phyloP scores from a whole-genome alignment of 345 rosid species.

The Xanthoceras sorbifolium region DNA sequence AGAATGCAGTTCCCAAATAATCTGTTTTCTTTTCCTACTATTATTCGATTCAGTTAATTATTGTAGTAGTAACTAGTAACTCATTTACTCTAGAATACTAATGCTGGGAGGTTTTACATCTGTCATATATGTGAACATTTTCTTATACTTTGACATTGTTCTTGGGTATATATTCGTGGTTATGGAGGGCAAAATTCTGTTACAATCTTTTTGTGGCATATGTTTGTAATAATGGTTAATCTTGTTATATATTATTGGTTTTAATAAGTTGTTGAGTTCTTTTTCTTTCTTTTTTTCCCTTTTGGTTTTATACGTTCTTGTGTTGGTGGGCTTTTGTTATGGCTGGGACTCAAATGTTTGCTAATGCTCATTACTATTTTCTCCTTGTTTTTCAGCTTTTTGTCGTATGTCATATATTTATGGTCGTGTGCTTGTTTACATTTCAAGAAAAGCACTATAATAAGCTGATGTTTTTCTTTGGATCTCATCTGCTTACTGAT shows the following conservation, averaged over 20 bases:
- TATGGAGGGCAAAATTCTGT: not conserved
- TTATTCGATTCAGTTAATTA: not conserved
- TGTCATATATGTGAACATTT: not conserved
- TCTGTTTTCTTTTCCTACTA: not conserved
- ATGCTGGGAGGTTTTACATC: too few species aligned
- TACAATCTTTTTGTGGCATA: not conserved
- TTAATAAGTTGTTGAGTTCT: too few species aligned
- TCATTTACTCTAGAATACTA: not conserved
- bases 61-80: not conserved
- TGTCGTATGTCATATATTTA: not conserved
- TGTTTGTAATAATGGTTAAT: not conserved
- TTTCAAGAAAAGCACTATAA: not conserved
- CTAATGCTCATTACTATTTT: not conserved
- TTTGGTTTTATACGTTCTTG: not conserved
- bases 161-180: not conserved
- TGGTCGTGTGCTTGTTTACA: not conserved
- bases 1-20: too few species aligned
- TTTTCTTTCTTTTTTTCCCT: not conserved
- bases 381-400: not conserved
- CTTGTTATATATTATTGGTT: too few species aligned
- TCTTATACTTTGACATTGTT: not conserved
- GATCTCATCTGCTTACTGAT: constrained; percentile 5
- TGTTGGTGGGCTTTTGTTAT: not conserved
- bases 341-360: not conserved
- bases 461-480: not conserved